Percentiles rank a stretch among this genome's conserved stretches.
Conservation (phyloP, 2,329 filamentous ascomycete species). For the Phyllosticta paracitricarpa region DNA sequence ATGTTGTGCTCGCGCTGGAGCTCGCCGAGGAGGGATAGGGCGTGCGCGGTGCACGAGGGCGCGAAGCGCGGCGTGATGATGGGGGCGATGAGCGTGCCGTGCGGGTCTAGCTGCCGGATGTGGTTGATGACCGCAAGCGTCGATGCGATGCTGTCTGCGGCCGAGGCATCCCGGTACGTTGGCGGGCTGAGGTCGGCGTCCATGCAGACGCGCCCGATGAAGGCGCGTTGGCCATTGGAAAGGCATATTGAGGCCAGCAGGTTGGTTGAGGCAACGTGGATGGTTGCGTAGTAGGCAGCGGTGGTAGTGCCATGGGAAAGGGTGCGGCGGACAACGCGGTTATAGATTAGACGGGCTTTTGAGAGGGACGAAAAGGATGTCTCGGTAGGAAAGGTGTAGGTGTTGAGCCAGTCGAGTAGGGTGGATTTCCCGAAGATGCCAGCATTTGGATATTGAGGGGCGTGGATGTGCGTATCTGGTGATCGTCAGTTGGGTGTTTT, state of each 20-base stretch:
- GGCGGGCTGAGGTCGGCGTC: slow-evolving; percentile 50
- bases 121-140: slow-evolving; percentile 41
- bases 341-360: slow-evolving; percentile 64
- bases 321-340: slow-evolving; percentile 66
- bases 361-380: slow-evolving; percentile 55
- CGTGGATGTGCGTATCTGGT: slow-evolving; percentile 88
- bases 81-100: slow-evolving; percentile 56
- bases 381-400: slow-evolving; percentile 92
- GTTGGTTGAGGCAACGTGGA: slow-evolving; percentile 81
- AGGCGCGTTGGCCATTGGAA: slow-evolving; percentile 71
- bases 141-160: slow-evolving; percentile 48
- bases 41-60: slow-evolving; percentile 41
- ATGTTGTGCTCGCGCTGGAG: slow-evolving; percentile 54
- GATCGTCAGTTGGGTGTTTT: slow-evolving; percentile 14
- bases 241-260: slow-evolving; percentile 77
- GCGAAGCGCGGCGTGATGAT: slow-evolving; percentile 66
- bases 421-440: slow-evolving; percentile 92
- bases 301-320: slow-evolving; percentile 87
- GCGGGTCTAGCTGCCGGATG: slow-evolving; percentile 56
- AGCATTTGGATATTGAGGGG: slow-evolving; percentile 86
- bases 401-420: slow-evolving; percentile 85
- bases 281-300: slow-evolving; percentile 88
- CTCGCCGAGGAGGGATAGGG: slow-evolving; percentile 54
- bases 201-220: slow-evolving; percentile 95
- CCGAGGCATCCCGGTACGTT: slow-evolving; percentile 68